Evolutionary conservation across 164 flowering plant genomes (phyloP).

Genomic region (Stephania cephalantha): DNA sequence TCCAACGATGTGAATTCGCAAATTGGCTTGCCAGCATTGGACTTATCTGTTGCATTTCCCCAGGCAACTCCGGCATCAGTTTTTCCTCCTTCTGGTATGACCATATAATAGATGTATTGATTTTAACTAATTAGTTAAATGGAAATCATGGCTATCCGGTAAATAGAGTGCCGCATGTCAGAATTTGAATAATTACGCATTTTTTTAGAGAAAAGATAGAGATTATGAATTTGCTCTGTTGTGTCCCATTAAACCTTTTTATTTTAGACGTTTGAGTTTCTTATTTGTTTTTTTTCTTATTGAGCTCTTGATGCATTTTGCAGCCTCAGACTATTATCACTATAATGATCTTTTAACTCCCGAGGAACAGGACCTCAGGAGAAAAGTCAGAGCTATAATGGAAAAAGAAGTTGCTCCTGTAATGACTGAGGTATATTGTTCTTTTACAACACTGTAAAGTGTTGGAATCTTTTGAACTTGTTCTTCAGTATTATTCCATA

Average conservation of each 20-base stretch:
- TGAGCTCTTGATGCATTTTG: constrained; percentile 2
- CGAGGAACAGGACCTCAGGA: constrained; percentile 60
- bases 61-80: constrained; percentile 86
- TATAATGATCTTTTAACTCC: constrained; percentile 69
- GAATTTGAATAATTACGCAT: too few species aligned
- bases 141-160: too few species aligned
- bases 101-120: not conserved
- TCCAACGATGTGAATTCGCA: constrained; percentile 29
- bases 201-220: too few species aligned
- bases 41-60: constrained; percentile 77
- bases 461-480: not conserved
- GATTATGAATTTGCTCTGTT: too few species aligned
- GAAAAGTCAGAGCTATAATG: constrained; percentile 60
- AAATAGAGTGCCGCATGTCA: too few species aligned
- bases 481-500: too few species aligned
- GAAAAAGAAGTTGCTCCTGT: constrained; percentile 89
- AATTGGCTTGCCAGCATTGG: constrained; percentile 55
- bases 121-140: not conserved
- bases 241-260: too few species aligned
- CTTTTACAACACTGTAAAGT: not conserved
- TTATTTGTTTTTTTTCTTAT: too few species aligned
- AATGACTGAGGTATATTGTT: constrained; percentile 56
- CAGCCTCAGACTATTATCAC: constrained; percentile 89
- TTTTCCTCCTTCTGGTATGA: constrained; percentile 74
- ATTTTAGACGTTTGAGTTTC: too few species aligned